phyloP scores from a whole-genome alignment of 2,329 filamentous ascomycete genomes.

The Pestalotiopsis sp. region DNA sequence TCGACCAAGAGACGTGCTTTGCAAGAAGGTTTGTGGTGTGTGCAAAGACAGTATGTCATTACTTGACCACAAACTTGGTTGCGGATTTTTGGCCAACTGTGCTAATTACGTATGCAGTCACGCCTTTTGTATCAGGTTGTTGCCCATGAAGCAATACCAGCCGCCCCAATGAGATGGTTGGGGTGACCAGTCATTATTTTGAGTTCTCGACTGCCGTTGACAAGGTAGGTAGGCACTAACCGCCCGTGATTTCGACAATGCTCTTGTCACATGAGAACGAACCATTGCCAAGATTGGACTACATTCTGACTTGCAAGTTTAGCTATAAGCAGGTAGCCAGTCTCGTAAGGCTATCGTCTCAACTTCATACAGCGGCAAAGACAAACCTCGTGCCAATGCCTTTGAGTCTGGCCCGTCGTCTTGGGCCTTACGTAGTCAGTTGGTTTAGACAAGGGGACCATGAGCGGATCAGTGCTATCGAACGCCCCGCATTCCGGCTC shows the following conservation, averaged over 20 bases:
- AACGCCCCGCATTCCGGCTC: background rate
- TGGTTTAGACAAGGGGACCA: background rate
- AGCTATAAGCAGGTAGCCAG: background rate
- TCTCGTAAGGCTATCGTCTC: background rate
- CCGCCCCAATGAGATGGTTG: background rate
- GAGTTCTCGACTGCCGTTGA: background rate
- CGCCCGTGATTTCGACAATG: too few species aligned
- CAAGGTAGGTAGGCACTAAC: background rate
- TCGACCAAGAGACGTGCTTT: background rate
- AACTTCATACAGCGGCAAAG: too few species aligned
- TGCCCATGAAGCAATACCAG: background rate
- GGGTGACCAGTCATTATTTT: background rate
- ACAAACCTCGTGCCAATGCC: too few species aligned
- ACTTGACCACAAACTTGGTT: too few species aligned
- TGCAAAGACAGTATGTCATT: too few species aligned
- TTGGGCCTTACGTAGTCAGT: background rate
- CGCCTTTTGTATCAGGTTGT: background rate
- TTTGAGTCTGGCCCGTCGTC: background rate
- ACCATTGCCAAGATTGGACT: too few species aligned
- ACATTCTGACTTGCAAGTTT: too few species aligned
- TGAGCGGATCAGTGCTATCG: background rate
- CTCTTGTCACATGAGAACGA: too few species aligned
- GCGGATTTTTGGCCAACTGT: background rate
- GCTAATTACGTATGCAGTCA: background rate
- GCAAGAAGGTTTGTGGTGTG: background rate